Percentiles rank a stretch among this genome's conserved stretches.
Evolutionary conservation across 106 monocot genomes (phyloP).

Genomic region (Apostasia shenzhenica): DNA sequence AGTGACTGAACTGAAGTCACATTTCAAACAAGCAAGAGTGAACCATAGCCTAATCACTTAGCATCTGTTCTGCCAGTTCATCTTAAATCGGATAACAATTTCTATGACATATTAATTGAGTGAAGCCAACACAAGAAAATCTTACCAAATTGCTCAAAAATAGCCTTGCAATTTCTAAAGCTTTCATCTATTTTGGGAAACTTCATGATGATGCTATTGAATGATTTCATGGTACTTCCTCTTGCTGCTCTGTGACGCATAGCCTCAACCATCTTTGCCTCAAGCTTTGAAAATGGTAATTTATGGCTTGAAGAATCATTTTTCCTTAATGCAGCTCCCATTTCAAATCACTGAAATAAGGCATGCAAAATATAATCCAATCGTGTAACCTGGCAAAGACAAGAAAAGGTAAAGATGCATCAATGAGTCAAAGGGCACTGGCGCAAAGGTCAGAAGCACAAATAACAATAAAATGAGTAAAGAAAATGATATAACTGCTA

Average conservation of each 20-base stretch:
- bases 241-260: conserved; percentile 49
- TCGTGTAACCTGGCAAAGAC: not conserved
- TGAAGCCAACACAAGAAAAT: not conserved
- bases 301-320: conserved; percentile 14
- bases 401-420: not conserved
- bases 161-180: conserved; percentile 74
- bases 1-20: no score
- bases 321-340: conserved; percentile 41
- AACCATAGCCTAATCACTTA: no score
- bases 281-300: conserved; percentile 52
- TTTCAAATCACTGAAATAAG: conserved; percentile 5
- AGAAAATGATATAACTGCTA: no score
- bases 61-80: no score
- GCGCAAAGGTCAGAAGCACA: no score
- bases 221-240: conserved; percentile 66
- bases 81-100: no score
- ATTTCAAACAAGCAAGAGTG: no score
- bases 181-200: conserved; percentile 82
- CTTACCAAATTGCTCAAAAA: conserved; percentile 83
- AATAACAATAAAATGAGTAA: no score
- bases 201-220: conserved; percentile 70
- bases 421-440: no score
- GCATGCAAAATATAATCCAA: not conserved
- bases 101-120: no score
- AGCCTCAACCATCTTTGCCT: conserved; percentile 73